Evolutionary conservation across 768 basidiomycete species (phyloP).

Genomic region (Termitomyces sp.): DNA sequence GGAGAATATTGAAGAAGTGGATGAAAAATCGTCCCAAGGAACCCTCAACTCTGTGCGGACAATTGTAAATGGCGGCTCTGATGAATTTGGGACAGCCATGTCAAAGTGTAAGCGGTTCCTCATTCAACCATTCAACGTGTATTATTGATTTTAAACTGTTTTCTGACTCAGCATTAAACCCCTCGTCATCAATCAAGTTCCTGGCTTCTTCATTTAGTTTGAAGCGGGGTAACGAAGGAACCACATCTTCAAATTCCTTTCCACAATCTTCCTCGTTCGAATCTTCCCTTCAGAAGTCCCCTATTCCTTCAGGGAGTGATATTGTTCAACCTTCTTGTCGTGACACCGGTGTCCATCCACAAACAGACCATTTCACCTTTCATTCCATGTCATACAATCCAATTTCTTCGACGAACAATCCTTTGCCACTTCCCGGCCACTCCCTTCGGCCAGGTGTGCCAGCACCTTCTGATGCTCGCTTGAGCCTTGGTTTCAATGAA

Average conservation of each 20-base stretch:
- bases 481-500: slow-evolving; percentile 47
- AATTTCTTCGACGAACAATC: slow-evolving; percentile 18
- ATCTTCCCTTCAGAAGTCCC: slow-evolving; percentile 17
- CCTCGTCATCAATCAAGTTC: slow-evolving; percentile 69
- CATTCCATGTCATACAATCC: slow-evolving; percentile 15
- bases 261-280: slow-evolving; percentile 17
- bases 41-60: slow-evolving; percentile 45
- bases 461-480: slow-evolving; percentile 52
- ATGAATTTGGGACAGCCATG: slow-evolving; percentile 68
- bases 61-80: slow-evolving; percentile 26
- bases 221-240: slow-evolving; percentile 40
- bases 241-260: slow-evolving; percentile 8
- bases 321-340: slow-evolving; percentile 40
- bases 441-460: slow-evolving; percentile 52
- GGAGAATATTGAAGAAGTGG: slow-evolving; percentile 68
- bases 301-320: slow-evolving; percentile 21
- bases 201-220: slow-evolving; percentile 73
- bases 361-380: slow-evolving; percentile 46
- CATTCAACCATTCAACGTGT: background rate
- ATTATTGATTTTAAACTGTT: slow-evolving; percentile 3
- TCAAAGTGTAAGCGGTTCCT: slow-evolving; percentile 47
- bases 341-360: slow-evolving; percentile 26
- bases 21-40: slow-evolving; percentile 48
- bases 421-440: slow-evolving; percentile 55
- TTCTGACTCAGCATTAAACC: slow-evolving; percentile 41